A percentile compares a stretch with the other conserved stretches of the same genome.
These are phyloP conservation scores for Melanogaster broomeanus DNA, from an alignment of 768 basidiomycete genomes.

Conservation along the genomic window DNA sequence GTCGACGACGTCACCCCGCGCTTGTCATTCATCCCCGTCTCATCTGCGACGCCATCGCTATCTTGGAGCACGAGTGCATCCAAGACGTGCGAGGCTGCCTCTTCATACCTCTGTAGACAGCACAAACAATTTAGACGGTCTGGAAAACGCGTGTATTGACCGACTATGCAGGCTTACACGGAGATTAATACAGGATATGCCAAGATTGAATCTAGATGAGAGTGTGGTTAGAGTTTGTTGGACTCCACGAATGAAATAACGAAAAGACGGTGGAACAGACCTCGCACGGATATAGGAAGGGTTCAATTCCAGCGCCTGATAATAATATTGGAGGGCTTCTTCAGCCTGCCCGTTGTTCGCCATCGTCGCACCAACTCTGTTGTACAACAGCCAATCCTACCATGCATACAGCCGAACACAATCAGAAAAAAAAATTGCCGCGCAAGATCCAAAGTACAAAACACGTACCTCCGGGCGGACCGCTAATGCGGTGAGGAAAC, in stretches of 20 bases:
- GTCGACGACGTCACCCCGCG: constrained; percentile 76
- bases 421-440: background rate
- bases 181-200: constrained; percentile 89
- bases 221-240: background rate
- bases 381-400: constrained; percentile 91
- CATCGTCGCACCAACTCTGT: constrained; percentile 91
- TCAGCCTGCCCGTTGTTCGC: constrained; percentile 83
- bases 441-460: background rate
- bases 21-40: constrained; percentile 42
- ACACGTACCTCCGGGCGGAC: constrained; percentile 78
- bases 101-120: constrained; percentile 67
- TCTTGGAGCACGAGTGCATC: constrained; percentile 91
- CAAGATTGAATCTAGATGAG: constrained; percentile 80
- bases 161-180: constrained; percentile 47
- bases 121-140: background rate
- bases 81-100: constrained; percentile 84
- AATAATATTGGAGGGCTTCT: constrained; percentile 87
- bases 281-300: constrained; percentile 90
- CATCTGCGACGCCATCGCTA: constrained; percentile 67
- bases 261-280: constrained; percentile 36
- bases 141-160: constrained; percentile 1
- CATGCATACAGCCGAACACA: background rate
- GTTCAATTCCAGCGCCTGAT: constrained; percentile 81
- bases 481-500: constrained; percentile 86
- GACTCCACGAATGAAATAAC: background rate